Base-by-base conservation (phyloP, 768 basidiomycete species). In the Hemileccinum impolitum region DNA sequence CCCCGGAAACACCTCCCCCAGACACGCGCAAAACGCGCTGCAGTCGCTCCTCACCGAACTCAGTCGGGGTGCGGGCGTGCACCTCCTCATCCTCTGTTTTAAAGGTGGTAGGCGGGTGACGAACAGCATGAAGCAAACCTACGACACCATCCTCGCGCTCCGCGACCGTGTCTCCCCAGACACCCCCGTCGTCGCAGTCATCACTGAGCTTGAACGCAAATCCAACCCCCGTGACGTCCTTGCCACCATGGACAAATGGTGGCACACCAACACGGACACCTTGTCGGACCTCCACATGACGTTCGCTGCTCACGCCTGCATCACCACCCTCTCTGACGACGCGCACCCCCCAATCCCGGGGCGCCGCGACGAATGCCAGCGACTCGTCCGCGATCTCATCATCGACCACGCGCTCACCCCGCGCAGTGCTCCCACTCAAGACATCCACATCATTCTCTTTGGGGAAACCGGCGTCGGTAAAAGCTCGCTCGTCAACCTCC, bases 401-500 rank as follows among this genome's bases (percentile, higher is more conserved):
- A 45, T 62, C 28, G 52, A 61, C 37, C 23, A 62, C 14, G 50
- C 62, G 6, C 62, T 62, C 46, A 55, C 48, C 0, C 59, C 61
- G 8, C 62, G 59, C 4, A 50, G 43, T 23, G 42, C 32, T 11
- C 53, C 61, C 34, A 3, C 50, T 0, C 56, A 58, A 36, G 59
- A 64, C 45, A 34, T 62, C 13, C 61, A 70, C 39, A 42, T 75
- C 40, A 57, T 75, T 17, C 45, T 76, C 17, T 76, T 75, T 40
- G 74, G 75, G 0, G 71, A 75, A 45, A 64, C 70, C 0, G 74
- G 74, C 15, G 50, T 58, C n/a, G 65, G 65, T 5, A 66, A 66
- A 39, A 67, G 65, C 25, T 69, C 67, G 10, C 53, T 66, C 30
- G 55, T 66, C 42, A 76, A 76, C 39, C 67, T 77, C 58, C 53